Conservation (phyloP, 2,329 filamentous ascomycete genomes). For the Cyanodermella asteris region DNA sequence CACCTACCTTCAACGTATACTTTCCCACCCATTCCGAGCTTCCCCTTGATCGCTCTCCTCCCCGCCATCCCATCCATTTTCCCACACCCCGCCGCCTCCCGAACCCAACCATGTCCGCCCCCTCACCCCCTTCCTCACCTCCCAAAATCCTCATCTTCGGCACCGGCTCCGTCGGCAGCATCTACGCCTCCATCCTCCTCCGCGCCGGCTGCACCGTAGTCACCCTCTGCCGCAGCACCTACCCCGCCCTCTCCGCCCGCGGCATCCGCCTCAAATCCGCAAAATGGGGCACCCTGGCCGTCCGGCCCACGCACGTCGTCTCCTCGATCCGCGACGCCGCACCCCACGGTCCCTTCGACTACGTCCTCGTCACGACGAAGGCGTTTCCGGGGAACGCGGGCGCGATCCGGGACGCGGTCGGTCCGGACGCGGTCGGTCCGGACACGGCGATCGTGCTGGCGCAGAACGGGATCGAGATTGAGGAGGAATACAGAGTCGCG, state of each 20-base stretch:
- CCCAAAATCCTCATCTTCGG: conserved; percentile 14
- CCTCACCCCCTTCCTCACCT: too few species aligned
- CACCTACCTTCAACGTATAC: too few species aligned
- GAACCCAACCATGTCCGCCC: too few species aligned
- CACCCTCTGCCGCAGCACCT: too few species aligned
- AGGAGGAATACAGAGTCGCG: conserved; percentile 26
- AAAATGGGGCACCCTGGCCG: conserved; percentile 10
- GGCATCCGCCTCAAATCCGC: conserved; percentile 33
- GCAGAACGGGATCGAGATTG: conserved; percentile 40
- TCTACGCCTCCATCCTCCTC: too few species aligned
- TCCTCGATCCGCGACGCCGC: conserved; percentile 8
- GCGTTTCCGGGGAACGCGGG: conserved; percentile 19
- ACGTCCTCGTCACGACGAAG: conserved; percentile 26
- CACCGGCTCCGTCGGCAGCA: too few species aligned
- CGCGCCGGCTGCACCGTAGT: too few species aligned
- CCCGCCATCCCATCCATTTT: too few species aligned
- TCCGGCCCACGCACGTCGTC: conserved; percentile 9
- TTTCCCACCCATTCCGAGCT: too few species aligned
- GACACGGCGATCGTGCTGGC: conserved; percentile 34
- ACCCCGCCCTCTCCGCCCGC: conserved; percentile 43
- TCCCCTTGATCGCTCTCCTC: too few species aligned
- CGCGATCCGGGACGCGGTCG: conserved; percentile 19
- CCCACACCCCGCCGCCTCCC: too few species aligned
- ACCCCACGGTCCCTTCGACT: conserved; percentile 19
- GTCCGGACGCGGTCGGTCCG: conserved; percentile 8